Evolutionary conservation across 352 stramenopile species (phyloP), one percentile per base, ranked within the genome.

Genomic region (Globisporangium viniferum): DNA sequence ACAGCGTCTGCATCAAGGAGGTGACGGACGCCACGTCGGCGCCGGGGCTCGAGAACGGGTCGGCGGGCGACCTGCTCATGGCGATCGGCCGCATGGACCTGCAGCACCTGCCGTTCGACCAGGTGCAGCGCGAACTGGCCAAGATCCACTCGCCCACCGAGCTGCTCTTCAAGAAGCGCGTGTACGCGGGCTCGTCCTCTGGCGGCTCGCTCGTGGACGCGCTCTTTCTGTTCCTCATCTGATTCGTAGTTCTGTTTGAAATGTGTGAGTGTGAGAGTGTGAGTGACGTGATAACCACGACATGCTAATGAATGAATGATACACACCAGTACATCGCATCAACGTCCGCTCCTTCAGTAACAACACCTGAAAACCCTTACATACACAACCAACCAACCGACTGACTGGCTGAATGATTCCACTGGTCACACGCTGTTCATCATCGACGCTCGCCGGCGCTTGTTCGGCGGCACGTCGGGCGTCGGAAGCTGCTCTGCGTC

Each of bases 131-230:
- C 22, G 73, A 83, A 51, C 71, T 93, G 18, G 64, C 57, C 6
- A 60, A 58, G 31, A 88, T 93, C 53, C 74, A 61, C 31, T 53
- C 64, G 5, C 77, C 80, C 6, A 91, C 85, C 29, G 73, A 67
- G 64, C 67, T 93, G 36, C 70, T 93, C 41, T 93, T 93, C 67
- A 88, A 91, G 75, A 80, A 83, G 22, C 80, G 78, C 66, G 75
- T 78, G 61, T 72, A 68, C 35, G 66, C 74, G 12, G 75, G 71
- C 24, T 61, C 62, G 12, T 80, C 70, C 15, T 67, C 75, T 8
- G 71, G 66, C 39, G 68, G 72, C 56, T 79, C 80, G 57, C 77
- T 93, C 27, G 78, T 86, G 29, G 82, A 91, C 66, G 72, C 81
- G 12, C 69, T 93, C n/a, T 65, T 93, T 36, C 71, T 93, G 1